phyloP scores from a whole-genome alignment of 345 rosid genomes.

The Heritiera fomes region DNA sequence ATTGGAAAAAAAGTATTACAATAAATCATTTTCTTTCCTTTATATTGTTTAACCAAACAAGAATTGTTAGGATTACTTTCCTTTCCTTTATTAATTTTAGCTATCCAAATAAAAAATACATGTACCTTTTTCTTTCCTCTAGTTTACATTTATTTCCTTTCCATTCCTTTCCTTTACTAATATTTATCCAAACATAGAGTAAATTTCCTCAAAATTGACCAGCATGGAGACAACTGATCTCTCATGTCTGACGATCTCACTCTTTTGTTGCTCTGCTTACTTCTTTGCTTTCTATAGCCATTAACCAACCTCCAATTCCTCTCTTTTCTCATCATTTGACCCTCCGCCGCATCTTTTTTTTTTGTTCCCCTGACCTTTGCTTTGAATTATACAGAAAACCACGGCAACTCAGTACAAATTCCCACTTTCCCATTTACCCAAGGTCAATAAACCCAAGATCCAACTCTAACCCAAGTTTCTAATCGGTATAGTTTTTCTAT shows the following conservation, averaged over 20 bases:
- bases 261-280: not conserved
- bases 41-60: no score
- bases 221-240: not conserved
- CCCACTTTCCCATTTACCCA: not conserved
- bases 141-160: no score
- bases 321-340: not conserved
- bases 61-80: no score
- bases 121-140: no score
- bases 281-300: no score
- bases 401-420: not conserved
- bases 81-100: no score
- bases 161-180: no score
- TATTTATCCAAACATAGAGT: no score
- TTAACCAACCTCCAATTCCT: not conserved
- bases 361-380: not conserved
- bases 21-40: no score
- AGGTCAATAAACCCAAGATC: not conserved
- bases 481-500: not conserved
- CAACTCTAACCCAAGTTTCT: slow-evolving; percentile 8
- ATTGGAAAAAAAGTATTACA: no score
- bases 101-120: no score
- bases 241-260: not conserved
- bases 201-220: not conserved
- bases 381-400: not conserved
- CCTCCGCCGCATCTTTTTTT: not conserved